A percentile compares a stretch with the other conserved stretches of the same genome.
Conservation (phyloP, 2,329 filamentous ascomycete genomes). For the Hirsutella minnesotensis region DNA sequence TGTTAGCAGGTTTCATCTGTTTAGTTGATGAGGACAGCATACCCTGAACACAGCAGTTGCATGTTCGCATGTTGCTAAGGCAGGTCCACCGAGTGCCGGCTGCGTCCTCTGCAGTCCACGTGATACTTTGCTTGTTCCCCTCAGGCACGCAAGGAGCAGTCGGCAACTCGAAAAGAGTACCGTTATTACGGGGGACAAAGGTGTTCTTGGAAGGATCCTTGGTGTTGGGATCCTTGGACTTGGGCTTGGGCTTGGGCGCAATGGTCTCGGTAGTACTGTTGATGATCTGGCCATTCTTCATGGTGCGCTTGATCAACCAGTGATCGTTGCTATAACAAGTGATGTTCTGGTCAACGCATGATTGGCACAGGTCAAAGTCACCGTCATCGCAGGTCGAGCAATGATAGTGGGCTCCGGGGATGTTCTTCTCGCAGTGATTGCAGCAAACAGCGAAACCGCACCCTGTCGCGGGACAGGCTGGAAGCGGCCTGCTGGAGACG, state of each 20-base stretch:
- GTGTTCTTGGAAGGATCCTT: background rate
- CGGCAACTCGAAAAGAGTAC: background rate
- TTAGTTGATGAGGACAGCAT: slow-evolving; percentile 1
- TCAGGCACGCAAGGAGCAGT: background rate
- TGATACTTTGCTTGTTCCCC: background rate
- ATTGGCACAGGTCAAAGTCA: slow-evolving; percentile 84
- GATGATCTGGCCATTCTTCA: slow-evolving; percentile 66
- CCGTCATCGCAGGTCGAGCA: slow-evolving; percentile 88
- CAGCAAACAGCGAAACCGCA: slow-evolving; percentile 72
- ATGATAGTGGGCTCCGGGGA: slow-evolving; percentile 80
- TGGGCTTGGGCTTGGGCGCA: slow-evolving; percentile 44
- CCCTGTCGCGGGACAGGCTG: background rate
- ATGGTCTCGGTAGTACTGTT: slow-evolving; percentile 80
- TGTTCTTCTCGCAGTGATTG: slow-evolving; percentile 73
- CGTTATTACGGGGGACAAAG: background rate
- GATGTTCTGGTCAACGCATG: slow-evolving; percentile 63
- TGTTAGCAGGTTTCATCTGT: slow-evolving; percentile 2
- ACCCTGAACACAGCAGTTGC: slow-evolving; percentile 49
- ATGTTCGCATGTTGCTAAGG: slow-evolving; percentile 44
- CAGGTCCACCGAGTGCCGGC: slow-evolving; percentile 9
- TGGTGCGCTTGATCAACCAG: slow-evolving; percentile 87
- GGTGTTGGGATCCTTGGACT: slow-evolving; percentile 9
- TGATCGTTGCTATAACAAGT: slow-evolving; percentile 70
- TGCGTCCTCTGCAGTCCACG: slow-evolving; percentile 9
- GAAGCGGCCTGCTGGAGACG: background rate